Conservation (phyloP, 2,329 filamentous ascomycete genomes). For the Juglanconis oblonga region DNA sequence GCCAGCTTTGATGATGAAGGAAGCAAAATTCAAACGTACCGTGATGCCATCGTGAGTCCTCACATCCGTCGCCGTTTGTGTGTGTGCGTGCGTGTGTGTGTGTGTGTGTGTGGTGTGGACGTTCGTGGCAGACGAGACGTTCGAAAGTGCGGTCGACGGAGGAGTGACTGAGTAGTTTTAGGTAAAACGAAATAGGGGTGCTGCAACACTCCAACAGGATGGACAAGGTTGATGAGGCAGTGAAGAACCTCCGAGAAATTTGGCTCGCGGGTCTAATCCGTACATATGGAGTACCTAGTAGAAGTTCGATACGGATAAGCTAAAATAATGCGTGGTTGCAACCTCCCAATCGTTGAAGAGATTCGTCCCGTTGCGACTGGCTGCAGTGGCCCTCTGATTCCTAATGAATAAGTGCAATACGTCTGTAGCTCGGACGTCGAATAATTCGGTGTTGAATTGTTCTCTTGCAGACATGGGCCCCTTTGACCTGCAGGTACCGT, state of each 20-base stretch:
- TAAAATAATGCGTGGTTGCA: neutral
- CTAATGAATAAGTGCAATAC: too few relatives aligned
- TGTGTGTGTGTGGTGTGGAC: neutral
- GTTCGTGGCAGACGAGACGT: neutral
- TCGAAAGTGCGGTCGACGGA: neutral
- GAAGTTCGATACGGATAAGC: too few relatives aligned
- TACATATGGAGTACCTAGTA: too few relatives aligned
- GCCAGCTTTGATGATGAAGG: neutral
- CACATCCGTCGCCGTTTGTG: constrained; percentile 9
- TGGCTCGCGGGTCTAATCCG: neutral
- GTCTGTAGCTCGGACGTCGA: too few relatives aligned
- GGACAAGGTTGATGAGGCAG: neutral
- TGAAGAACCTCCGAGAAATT: neutral
- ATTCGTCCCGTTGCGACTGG: constrained; percentile 6
- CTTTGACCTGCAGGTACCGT: neutral
- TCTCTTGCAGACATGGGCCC: neutral
- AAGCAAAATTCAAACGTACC: constrained; percentile 22
- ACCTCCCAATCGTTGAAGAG: neutral
- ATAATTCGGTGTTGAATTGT: neutral
- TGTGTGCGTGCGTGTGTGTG: neutral
- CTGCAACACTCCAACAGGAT: neutral
- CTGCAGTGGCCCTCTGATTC: neutral
- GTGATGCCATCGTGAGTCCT: constrained; percentile 23
- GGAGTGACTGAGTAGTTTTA: neutral
- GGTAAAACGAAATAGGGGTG: neutral